Evolutionary conservation across 441 rosid genomes (phyloP).

Genomic region (Eruca vesicaria): DNA sequence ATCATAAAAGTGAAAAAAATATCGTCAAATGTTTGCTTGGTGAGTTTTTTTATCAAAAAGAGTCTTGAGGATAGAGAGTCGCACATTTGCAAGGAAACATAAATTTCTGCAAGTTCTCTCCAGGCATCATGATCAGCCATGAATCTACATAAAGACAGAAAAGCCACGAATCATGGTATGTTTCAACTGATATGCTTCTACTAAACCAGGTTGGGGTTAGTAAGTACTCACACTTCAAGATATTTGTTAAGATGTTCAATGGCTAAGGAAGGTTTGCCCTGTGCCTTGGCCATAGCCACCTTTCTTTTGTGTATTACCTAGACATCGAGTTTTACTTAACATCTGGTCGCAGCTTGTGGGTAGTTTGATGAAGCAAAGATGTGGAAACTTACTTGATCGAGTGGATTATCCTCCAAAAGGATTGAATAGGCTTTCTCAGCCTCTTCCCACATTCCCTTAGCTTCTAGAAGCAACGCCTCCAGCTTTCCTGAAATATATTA

Average conservation of each 20-base stretch:
- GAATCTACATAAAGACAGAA: constrained; percentile 50
- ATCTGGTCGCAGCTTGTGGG: constrained; percentile 12
- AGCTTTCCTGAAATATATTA: constrained; percentile 62
- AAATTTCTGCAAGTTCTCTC: constrained; percentile 98
- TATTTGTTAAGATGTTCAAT: constrained; percentile 89
- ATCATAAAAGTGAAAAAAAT: background rate
- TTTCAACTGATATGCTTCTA: background rate
- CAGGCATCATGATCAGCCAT: constrained; percentile 99
- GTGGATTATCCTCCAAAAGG: constrained; percentile 84
- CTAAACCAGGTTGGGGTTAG: constrained; percentile 9
- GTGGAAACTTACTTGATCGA: constrained; percentile 71
- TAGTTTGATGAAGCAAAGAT: background rate
- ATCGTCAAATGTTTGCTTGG: background rate
- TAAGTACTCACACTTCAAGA: constrained; percentile 74
- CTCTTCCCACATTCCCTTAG: constrained; percentile 89
- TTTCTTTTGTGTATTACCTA: constrained; percentile 81
- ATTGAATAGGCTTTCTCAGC: constrained; percentile 87
- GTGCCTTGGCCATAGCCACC: constrained; percentile 91
- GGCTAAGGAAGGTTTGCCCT: constrained; percentile 69
- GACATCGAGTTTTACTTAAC: constrained; percentile 20
- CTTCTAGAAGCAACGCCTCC: constrained; percentile 87
- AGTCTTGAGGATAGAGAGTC: too few species aligned
- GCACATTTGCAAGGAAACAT: constrained; percentile 90
- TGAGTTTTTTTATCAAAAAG: constrained; percentile 4
- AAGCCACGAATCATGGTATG: background rate